Evolutionary conservation across 1,284 basidiomycete genomes (phyloP).

Genomic region (Cutaneotrichosporon sp.): DNA sequence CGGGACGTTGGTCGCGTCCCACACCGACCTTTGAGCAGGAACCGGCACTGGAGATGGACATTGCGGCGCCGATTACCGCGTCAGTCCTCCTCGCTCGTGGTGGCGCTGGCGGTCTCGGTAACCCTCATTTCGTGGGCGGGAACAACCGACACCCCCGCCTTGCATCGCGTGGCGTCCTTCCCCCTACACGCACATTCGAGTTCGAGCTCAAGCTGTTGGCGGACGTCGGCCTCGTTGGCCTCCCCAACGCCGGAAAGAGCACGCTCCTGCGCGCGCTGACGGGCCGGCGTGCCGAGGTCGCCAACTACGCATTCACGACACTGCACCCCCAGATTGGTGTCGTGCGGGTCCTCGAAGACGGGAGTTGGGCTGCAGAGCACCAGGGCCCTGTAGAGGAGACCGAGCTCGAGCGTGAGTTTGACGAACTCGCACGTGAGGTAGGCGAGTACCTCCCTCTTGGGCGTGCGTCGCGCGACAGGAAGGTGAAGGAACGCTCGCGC

Average conservation of each 20-base stretch:
- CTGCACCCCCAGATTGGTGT: constrained; percentile 94
- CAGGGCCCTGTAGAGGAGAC: constrained; percentile 67
- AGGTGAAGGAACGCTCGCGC: constrained; percentile 64
- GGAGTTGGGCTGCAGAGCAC: constrained; percentile 62
- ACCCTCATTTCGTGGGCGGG: constrained; percentile 68
- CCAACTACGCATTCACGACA: constrained; percentile 90
- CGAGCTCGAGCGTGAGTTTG: constrained; percentile 60
- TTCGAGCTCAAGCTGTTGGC: constrained; percentile 94
- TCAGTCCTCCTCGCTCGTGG: constrained; percentile 73
- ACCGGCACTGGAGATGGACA: constrained; percentile 67
- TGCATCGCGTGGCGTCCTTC: constrained; percentile 74
- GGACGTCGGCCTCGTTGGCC: constrained; percentile 87
- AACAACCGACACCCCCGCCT: constrained; percentile 70
- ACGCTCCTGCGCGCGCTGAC: constrained; percentile 88
- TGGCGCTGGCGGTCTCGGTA: constrained; percentile 82
- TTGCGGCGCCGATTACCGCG: constrained; percentile 56
- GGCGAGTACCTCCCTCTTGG: constrained; percentile 38
- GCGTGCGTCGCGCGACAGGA: constrained; percentile 10
- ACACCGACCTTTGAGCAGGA: constrained; percentile 36
- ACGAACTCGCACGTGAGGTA: constrained; percentile 42
- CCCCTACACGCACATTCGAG: constrained; percentile 75
- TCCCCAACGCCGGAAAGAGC: constrained; percentile 82
- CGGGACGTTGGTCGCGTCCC: constrained; percentile 58
- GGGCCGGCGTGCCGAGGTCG: constrained; percentile 82
- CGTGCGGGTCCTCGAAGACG: constrained; percentile 77